phyloP scores from a whole-genome alignment of 441 rosid species.

The Breynia disticha region DNA sequence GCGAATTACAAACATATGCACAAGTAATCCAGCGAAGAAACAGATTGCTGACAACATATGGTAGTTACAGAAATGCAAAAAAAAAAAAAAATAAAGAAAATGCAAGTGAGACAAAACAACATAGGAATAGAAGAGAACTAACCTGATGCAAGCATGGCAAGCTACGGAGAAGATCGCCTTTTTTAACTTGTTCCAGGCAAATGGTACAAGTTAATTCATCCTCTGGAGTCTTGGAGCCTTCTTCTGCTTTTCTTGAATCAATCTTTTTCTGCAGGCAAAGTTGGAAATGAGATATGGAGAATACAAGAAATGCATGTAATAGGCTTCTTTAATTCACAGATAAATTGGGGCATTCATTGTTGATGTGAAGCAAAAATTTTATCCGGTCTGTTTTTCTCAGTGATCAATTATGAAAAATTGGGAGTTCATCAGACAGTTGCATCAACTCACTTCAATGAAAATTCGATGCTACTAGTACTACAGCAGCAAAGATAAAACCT shows the following conservation, averaged over 20 bases:
- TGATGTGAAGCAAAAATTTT: neutral
- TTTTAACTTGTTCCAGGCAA: conserved; percentile 77
- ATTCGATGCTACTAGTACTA: too few relatives aligned
- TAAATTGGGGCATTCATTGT: neutral
- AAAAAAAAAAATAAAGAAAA: neutral
- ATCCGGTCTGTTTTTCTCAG: too few relatives aligned
- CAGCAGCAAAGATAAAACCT: too few relatives aligned
- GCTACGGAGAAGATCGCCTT: conserved; percentile 69
- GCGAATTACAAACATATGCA: too few relatives aligned
- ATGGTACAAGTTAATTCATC: conserved; percentile 78
- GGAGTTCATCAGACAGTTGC: too few relatives aligned
- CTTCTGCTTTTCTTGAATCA: conserved; percentile 27
- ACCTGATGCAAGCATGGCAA: conserved; percentile 92
- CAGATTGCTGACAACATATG: neutral
- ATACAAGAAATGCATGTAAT: neutral
- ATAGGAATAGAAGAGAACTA: conserved; percentile 4
- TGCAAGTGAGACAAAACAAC: neutral
- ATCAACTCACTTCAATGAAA: too few relatives aligned
- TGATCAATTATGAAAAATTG: too few relatives aligned
- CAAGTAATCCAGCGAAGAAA: too few relatives aligned
- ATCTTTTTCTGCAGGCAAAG: conserved; percentile 33
- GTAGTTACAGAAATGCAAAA: neutral
- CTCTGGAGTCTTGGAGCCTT: conserved; percentile 36
- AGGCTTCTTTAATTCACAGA: neutral
- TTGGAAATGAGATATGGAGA: neutral